Percentiles rank a stretch among this genome's conserved stretches.
Conservation (phyloP, 176 grass and related monocot genomes). For the Poa annua region DNA sequence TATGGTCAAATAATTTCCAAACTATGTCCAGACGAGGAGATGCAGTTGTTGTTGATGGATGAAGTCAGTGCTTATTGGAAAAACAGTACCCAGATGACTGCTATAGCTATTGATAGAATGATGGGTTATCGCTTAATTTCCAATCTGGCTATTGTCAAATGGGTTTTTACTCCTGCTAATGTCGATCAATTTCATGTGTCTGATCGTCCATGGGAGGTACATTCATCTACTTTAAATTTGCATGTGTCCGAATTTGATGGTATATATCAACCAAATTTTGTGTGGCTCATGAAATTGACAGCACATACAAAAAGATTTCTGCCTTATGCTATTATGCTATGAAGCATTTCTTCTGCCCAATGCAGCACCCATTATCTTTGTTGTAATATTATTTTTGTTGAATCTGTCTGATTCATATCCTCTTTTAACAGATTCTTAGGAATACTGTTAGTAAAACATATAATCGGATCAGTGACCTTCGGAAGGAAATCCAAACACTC, state of each 20-base stretch:
- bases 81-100: slow-evolving; percentile 96
- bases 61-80: slow-evolving; percentile 88
- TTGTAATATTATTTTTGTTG: background rate
- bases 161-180: slow-evolving; percentile 85
- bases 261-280: slow-evolving; percentile 36
- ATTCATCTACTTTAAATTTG: slow-evolving; percentile 21
- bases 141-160: slow-evolving; percentile 91
- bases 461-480: slow-evolving; percentile 85
- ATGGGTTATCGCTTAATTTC: slow-evolving; percentile 92
- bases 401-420: slow-evolving; percentile 37
- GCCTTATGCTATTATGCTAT: slow-evolving; percentile 20
- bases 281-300: slow-evolving; percentile 5
- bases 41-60: slow-evolving; percentile 85
- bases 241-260: background rate
- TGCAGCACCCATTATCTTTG: slow-evolving; percentile 13
- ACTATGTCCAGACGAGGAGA: slow-evolving; percentile 78
- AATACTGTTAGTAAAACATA: slow-evolving; percentile 97
- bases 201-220: slow-evolving; percentile 97
- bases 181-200: slow-evolving; percentile 91
- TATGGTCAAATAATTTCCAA: slow-evolving; percentile 84
- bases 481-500: slow-evolving; percentile 84
- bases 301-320: background rate
- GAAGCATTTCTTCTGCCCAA: slow-evolving; percentile 1
- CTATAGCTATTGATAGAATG: slow-evolving; percentile 96
- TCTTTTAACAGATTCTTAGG: slow-evolving; percentile 75